Evolutionary conservation across 306 rosid genomes (phyloP).

Genomic region (Cucurbita maxima): DNA sequence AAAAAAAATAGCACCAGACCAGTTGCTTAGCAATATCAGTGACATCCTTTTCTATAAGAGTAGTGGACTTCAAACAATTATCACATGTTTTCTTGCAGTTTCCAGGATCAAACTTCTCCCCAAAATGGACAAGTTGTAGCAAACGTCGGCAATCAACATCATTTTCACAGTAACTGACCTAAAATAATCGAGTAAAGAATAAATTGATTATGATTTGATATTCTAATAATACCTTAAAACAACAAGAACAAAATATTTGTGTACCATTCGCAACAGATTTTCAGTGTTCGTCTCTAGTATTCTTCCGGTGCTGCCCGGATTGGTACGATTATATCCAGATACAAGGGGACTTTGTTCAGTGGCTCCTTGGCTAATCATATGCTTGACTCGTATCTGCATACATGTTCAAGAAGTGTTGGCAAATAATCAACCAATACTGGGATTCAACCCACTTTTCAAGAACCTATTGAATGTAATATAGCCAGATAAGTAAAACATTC

Average conservation of each 20-base stretch:
- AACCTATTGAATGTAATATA: not conserved
- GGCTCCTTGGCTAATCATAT: slow-evolving; percentile 73
- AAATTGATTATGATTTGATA: not conserved
- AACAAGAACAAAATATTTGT: not conserved
- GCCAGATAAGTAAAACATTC: not conserved
- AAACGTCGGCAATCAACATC: slow-evolving; percentile 82
- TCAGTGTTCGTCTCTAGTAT: slow-evolving; percentile 77
- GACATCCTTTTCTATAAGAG: slow-evolving; percentile 71
- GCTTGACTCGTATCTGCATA: slow-evolving; percentile 75
- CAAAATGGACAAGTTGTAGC: slow-evolving; percentile 85
- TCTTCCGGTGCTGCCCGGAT: slow-evolving; percentile 52
- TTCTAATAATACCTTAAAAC: not conserved
- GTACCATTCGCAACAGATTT: slow-evolving; percentile 86
- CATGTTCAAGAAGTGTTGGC: slow-evolving; percentile 8
- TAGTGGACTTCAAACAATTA: slow-evolving; percentile 61
- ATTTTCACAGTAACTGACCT: slow-evolving; percentile 94
- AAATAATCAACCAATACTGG: not conserved
- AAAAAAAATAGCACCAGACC: slow-evolving; percentile 34
- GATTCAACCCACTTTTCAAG: not conserved
- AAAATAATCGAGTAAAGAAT: slow-evolving; percentile 16
- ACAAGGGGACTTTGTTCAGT: slow-evolving; percentile 48
- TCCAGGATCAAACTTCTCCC: slow-evolving; percentile 74
- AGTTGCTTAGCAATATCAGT: slow-evolving; percentile 69
- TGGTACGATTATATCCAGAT: slow-evolving; percentile 45
- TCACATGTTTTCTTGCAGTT: slow-evolving; percentile 91